These are phyloP conservation scores for Russula brevipes DNA, from an alignment of 768 basidiomycete genomes.

Conservation along the genomic window DNA sequence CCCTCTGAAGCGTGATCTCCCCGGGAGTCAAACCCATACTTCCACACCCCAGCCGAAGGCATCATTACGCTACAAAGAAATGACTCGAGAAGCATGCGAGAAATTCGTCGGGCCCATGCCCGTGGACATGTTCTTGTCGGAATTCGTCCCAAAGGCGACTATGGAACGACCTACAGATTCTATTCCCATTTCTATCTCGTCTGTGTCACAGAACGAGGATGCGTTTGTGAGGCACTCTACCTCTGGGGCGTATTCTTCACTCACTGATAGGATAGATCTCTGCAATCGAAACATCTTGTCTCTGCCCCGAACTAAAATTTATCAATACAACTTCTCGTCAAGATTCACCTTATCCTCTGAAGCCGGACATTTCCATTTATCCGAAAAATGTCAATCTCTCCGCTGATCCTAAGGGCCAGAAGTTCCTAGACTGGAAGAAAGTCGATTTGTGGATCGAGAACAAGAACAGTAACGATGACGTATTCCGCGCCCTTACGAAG, in stretches of 20 bases:
- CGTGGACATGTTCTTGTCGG: background rate
- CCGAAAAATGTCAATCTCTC: background rate
- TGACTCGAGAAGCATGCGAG: background rate
- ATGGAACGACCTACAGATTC: background rate
- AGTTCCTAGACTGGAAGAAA: slow-evolving; percentile 7
- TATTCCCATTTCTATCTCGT: background rate
- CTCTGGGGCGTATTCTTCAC: background rate
- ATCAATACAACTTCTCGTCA: background rate
- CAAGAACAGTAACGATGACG: background rate
- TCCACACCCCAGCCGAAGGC: background rate
- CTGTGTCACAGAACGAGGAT: background rate
- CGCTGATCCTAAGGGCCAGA: background rate
- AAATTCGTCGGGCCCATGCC: slow-evolving; percentile 12
- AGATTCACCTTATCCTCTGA: background rate
- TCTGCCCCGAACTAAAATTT: background rate
- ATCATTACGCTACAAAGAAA: background rate
- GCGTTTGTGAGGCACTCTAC: background rate
- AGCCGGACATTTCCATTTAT: slow-evolving; percentile 7
- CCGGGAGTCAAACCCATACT: background rate
- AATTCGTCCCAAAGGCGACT: background rate
- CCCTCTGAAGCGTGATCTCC: background rate
- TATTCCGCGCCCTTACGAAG: background rate
- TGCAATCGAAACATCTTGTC: background rate
- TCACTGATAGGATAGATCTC: background rate
- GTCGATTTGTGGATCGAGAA: slow-evolving; percentile 5